Base-by-base conservation (phyloP, 345 rosid species). In the Orychophragmus violaceus region DNA sequence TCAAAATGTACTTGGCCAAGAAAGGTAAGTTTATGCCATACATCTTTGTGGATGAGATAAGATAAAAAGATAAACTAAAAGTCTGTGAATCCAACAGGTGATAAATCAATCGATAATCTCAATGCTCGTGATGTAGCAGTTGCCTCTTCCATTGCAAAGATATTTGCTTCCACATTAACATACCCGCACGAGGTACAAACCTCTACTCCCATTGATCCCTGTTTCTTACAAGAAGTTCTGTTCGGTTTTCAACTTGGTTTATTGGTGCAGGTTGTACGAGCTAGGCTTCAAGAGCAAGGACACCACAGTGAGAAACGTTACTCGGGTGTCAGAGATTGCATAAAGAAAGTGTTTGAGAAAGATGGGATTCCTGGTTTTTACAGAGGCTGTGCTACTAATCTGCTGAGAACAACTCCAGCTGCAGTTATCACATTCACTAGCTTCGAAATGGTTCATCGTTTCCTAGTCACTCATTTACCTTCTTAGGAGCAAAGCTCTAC, bases 361-460 rank as follows among this genome's bases (percentile, higher is more conserved):
- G 92, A 90, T 30, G 98, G 96, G 1, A 9, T 89, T 3, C 48
- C 78, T 0, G 96, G 98, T 25, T 92, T 92, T 71, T 89, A 92
- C 79, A 87, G 96, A 28, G 98, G 98, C 7, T 87, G 96, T 76
- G 98, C 91, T 5, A 92, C 90, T 5, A 92, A 92, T 66, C 89
- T 92, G 33, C 12, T 92, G 10, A 81, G 95, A 79, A 92, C 96
- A 28, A 89, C 95, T 5, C 96, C 98, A 5, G 91, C 96, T 28
- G 93, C 98, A 23, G 95, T 76, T n/a, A 87, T 92, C 64, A 92
- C 98, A 1, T 92, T 92, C 82, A 92, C 95, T 51, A 92, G 96
- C 81, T 92, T 87, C 64, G 98, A 91, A 83, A 91, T 83, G 98
- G 84, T 88, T 68, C 94, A 85, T 66, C 78, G 87, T 25, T 88